Evolutionary conservation across 2,329 filamentous ascomycete genomes (phyloP).

Genomic region (Pseudocercospora cruenta): DNA sequence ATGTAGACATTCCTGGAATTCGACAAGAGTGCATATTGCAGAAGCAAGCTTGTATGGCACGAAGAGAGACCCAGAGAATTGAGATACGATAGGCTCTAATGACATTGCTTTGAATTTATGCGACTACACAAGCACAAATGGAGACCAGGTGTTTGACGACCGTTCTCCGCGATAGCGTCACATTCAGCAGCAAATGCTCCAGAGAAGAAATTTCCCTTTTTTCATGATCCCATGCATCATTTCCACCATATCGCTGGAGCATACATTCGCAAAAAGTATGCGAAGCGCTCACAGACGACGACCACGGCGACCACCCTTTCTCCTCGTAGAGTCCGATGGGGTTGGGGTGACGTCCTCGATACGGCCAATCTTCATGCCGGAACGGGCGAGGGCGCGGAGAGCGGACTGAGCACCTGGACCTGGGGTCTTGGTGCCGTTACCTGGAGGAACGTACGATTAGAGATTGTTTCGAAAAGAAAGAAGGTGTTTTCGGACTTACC

Average conservation of each 20-base stretch:
- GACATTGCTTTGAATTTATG: constrained; percentile 31
- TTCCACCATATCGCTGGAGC: constrained; percentile 19
- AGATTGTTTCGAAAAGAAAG: not conserved
- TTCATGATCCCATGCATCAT: constrained; percentile 23
- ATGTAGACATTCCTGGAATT: no score
- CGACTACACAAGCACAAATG: constrained; percentile 34
- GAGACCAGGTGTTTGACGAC: constrained; percentile 43
- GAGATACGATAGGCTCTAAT: no score
- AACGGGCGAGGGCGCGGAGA: constrained; percentile 96
- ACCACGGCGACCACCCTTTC: constrained; percentile 99
- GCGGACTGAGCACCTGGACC: constrained; percentile 98
- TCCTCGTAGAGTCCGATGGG: constrained; percentile 97
- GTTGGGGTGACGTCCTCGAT: constrained; percentile 99
- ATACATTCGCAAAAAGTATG: constrained; percentile 22
- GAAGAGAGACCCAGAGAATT: no score
- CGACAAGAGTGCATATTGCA: no score
- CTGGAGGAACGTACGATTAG: constrained; percentile 45
- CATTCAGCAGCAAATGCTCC: constrained; percentile 38
- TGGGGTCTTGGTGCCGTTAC: constrained; percentile 99
- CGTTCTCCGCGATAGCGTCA: constrained; percentile 46
- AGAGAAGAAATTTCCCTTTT: constrained; percentile 5
- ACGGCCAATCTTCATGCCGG: constrained; percentile 99
- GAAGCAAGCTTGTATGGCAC: no score
- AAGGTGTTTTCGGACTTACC: constrained; percentile 59
- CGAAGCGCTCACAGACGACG: constrained; percentile 78